Base-by-base conservation (phyloP, 2,329 filamentous ascomycete species). In the Nakataea oryzae region DNA sequence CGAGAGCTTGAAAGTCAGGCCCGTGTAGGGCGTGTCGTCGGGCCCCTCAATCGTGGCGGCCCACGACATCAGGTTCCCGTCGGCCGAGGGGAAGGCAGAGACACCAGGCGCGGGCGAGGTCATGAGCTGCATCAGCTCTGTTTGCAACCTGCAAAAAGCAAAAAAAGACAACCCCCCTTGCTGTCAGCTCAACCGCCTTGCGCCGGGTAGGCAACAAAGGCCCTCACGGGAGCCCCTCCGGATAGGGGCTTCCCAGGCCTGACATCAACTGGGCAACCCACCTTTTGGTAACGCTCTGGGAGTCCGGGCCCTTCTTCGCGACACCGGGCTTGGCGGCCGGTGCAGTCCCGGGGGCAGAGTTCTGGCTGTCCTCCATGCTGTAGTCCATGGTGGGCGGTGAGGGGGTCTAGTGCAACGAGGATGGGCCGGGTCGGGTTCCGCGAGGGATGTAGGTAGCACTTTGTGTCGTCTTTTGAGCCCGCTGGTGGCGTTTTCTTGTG, bases 41-140 rank as follows among this genome's bases (percentile, higher is more conserved):
- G 96, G 95, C 17, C 95, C 95, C 68, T 88, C 86, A 73, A 99
- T 96, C 57, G 95, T 99, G 59, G 91, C 96, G 54, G 88, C 92
- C 95, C 95, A 99, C 47, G 86, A 86, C 70, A 96, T 87, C 66
- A 97, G 84, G 79, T 97, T 95, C 73, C 91, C 90, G 72, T 96
- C 91, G 47, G 87, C 87, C 63, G 91, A 88, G 30, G 95, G 95
- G 75, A 99, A 99, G 66, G 96, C 96, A 62, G 93, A 96, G 71
- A 97, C 87, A 67, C 95, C 95, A 17, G 93, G 91, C 0, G 93
- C 93, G 1, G 93, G 88, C 55, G 93, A 93, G 69, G 92, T 93
- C 95, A 99, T 97, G 69, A 99, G 86, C 75, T 95, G 89, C 93
- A 99, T 97, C 68, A 99, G 84, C 77, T 99, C 95, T 59, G 93